Base-by-base conservation (phyloP, 805 yeast species). In the Kazachstania bromeliacearum region DNA sequence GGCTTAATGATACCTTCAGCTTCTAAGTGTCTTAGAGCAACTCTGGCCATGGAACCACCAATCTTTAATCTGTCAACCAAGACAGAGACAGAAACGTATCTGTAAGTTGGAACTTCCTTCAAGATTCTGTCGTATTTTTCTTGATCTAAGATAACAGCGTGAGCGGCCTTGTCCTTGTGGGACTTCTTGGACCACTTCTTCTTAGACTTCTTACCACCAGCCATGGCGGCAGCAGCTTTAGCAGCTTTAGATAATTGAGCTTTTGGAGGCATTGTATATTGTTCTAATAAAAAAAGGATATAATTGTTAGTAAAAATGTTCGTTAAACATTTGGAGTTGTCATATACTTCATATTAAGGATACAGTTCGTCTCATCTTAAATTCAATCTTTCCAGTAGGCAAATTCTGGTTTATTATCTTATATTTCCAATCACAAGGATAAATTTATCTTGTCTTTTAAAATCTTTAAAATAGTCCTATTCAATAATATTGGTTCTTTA, bases 101-200 rank as follows among this genome's bases (percentile, higher is more conserved):
- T 89, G 92, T 81, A 92, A 60, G 96, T 85, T 75, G 96, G 96
- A 47, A 88, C 96, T 66, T 92, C 99, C 84, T 92, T 92, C 74
- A 87, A 69, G 75, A 92, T 84, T 78, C 96, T 85, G 94, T 92
- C 98, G 77, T 82, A 89, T 69, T 89, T 85, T 59, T 92, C 94
- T 77, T 92, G 96, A 72, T 92, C 99, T 63, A 92, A 77, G 69
- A 84, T 75, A 63, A 92, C 88, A 66, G 87, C 79, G 79, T 92
- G 98, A 70, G 85, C 89, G 62, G 98, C 97, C 94, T 84, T 89
- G 75, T 92, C 99, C 88, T 94, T 92, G 71, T 87, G 95, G 81
- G 94, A 87, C 73, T 96, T 96, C 81, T 89, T 88, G 83, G 94
- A 84, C 98, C 97, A 92, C 95, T 92, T 92, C 94, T 92, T 89